Percentiles rank a stretch among this genome's conserved stretches.
Evolutionary conservation across 2,329 filamentous ascomycete species (phyloP).

Genomic region (Tolypocladium pustulatum): DNA sequence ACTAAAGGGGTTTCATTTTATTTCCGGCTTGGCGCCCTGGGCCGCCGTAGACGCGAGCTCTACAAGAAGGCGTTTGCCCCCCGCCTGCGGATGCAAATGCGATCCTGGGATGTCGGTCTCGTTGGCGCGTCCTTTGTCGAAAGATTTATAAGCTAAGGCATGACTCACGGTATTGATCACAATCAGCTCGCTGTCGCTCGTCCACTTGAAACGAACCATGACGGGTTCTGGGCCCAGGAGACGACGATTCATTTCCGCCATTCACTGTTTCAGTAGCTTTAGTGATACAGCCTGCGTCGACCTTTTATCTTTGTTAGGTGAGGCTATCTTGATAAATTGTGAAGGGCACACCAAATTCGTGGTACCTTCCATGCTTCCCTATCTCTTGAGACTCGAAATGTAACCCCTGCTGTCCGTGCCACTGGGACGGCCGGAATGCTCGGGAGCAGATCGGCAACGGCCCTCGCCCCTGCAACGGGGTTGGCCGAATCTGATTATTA

Average conservation of each 20-base stretch:
- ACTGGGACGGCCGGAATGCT: neutral
- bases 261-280: neutral
- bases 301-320: neutral
- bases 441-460: neutral
- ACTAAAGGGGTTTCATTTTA: neutral
- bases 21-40: neutral
- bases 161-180: neutral
- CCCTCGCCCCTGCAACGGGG: neutral
- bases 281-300: neutral
- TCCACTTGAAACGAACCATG: neutral
- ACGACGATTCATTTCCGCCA: neutral
- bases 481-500: neutral
- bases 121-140: neutral
- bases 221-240: neutral
- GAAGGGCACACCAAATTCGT: too few species aligned
- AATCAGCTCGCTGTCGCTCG: neutral
- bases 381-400: neutral
- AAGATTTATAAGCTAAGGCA: neutral
- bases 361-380: too few species aligned
- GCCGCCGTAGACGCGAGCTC: neutral
- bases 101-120: neutral
- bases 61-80: neutral
- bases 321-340: neutral
- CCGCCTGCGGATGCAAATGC: neutral
- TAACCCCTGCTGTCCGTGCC: neutral